Evolutionary conservation across 2,329 filamentous ascomycete genomes (phyloP), one percentile per base, ranked within the genome.

Genomic region (Trichoderma sp.): DNA sequence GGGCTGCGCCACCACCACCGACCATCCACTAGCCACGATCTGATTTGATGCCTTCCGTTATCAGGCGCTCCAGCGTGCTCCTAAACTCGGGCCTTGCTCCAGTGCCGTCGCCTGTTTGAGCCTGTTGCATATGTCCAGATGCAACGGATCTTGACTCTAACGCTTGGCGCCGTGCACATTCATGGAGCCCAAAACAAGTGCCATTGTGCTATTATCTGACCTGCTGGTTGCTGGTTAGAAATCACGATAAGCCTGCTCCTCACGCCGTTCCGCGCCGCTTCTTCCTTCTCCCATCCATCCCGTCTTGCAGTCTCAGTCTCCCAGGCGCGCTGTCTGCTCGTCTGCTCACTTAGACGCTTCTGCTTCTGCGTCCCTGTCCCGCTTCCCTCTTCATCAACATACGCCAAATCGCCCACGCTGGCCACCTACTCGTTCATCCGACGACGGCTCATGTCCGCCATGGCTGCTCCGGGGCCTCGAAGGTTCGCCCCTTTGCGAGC

Each of bases 401-500:
- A 53, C 4, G 6, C 38, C 7, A 64, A 35, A 56, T 73, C 71
- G 71, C 24, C 33, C 71, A 66, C 71, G 63, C 45, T 67, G 71
- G 62, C 63, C 31, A 45, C 66, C 31, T 75, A 27, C 21, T 63
- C 60, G 9, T 63, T 21, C n/a, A 66, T 75, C 56, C 74, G 67
- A 67, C 59, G 74, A 67, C 74, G 74, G 41, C 63, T 71, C 41
- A 16, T 65, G 41, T 75, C 84, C 73, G 85, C 81, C 65, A 89
- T 89, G 88, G 78, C 84, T 72, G 80, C 84, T 29, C 77, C 79
- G 69, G 76, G 80, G 66, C 83, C 84, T 31, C 86, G 85, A 78
- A 86, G 86, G 38, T 93, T 93, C 79, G 89, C 90, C 60, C 91
- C 91, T 12, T 82, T 93, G 66, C 86, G 84, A 75, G 80, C 83